Percentiles rank a stretch among this genome's conserved stretches.
Conservation (phyloP, 2,329 filamentous ascomycete species). For the Diplodia intermedia region DNA sequence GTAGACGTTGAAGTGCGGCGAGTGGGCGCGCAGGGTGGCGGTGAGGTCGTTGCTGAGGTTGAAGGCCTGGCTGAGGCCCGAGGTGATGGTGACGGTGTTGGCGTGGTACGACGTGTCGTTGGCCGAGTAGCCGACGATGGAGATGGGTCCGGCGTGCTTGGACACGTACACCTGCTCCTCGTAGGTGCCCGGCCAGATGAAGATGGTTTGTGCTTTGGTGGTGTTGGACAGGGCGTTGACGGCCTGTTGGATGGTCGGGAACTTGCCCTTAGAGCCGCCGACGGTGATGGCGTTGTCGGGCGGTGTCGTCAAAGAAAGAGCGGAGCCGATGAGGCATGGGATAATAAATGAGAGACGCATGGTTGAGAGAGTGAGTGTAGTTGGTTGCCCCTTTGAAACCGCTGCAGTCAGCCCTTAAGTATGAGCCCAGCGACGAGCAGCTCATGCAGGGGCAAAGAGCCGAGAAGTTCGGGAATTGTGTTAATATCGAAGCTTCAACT, state of each 20-base stretch:
- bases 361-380: not conserved
- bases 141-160: constrained; percentile 54
- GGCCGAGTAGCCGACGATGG: constrained; percentile 64
- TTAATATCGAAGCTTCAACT: too few species aligned
- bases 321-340: not conserved
- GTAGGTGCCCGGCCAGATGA: constrained; percentile 65
- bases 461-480: too few species aligned
- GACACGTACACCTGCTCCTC: constrained; percentile 63
- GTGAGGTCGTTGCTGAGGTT: constrained; percentile 58
- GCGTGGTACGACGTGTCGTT: constrained; percentile 56
- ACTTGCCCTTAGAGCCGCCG: constrained; percentile 41
- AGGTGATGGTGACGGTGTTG: constrained; percentile 63
- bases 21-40: constrained; percentile 53
- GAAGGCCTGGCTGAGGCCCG: constrained; percentile 47
- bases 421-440: not conserved
- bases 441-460: not conserved
- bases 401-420: not conserved
- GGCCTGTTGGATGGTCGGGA: constrained; percentile 58
- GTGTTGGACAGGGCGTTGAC: constrained; percentile 60
- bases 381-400: not conserved
- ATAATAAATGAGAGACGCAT: constrained; percentile 6
- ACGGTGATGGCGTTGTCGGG: constrained; percentile 59
- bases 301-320: constrained; percentile 46
- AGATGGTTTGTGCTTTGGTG: constrained; percentile 60
- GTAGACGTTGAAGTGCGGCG: constrained; percentile 62